Evolutionary conservation across 352 stramenopile species (phyloP).

Genomic region (Globisporangium middletonii): DNA sequence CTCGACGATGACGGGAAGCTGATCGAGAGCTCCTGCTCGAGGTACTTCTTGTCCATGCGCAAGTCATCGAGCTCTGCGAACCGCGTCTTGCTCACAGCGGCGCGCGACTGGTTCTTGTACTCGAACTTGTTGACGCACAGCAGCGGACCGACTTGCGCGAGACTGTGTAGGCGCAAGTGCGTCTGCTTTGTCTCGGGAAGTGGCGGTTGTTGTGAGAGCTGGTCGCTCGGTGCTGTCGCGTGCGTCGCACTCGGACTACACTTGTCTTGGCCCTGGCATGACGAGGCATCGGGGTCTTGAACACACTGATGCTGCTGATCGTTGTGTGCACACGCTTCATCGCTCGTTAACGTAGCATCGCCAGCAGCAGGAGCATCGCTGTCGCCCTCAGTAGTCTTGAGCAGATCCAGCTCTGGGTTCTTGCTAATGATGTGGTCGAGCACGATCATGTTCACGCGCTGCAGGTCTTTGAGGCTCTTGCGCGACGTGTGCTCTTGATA

Average conservation of each 20-base stretch:
- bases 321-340: no score
- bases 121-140: slow-evolving; percentile 29
- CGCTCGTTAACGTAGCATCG: neutral
- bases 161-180: slow-evolving; percentile 31
- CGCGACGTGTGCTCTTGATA: slow-evolving; percentile 46
- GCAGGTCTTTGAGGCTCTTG: slow-evolving; percentile 38
- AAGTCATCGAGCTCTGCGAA: slow-evolving; percentile 41
- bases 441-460: slow-evolving; percentile 43
- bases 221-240: no score
- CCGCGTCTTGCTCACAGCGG: slow-evolving; percentile 5
- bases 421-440: slow-evolving; percentile 67
- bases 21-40: slow-evolving; percentile 52
- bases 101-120: slow-evolving; percentile 14
- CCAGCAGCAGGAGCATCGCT: neutral
- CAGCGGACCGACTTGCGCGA: slow-evolving; percentile 36
- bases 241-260: no score
- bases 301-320: no score
- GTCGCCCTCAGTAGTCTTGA: slow-evolving; percentile 18
- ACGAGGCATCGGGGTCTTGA: no score
- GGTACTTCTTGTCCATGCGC: slow-evolving; percentile 53
- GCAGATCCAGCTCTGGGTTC: slow-evolving; percentile 42
- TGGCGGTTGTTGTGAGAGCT: neutral
- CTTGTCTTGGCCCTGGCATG: no score
- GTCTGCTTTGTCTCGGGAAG: neutral
- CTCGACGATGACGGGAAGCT: slow-evolving; percentile 17